A percentile compares a stretch with the other conserved stretches of the same genome.
Evolutionary conservation across 2,329 filamentous ascomycete genomes (phyloP).

Genomic region (Alternaria sp.): DNA sequence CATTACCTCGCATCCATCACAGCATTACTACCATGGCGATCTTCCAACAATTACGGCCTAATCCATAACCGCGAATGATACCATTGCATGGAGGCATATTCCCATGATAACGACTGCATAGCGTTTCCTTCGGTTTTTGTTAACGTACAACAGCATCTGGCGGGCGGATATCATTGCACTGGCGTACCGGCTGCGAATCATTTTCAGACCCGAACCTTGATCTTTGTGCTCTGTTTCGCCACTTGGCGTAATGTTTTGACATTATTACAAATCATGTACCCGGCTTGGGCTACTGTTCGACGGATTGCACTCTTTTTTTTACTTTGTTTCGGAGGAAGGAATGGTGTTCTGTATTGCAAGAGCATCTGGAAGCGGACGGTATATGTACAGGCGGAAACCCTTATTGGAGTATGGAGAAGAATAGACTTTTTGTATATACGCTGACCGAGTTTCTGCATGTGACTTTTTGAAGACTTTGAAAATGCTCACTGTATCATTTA

Average conservation of each 20-base stretch:
- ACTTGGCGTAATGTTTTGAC: slow-evolving; percentile 31
- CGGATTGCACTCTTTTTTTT: slow-evolving; percentile 10
- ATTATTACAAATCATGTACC: slow-evolving; percentile 6
- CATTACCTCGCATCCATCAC: background rate
- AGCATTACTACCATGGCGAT: slow-evolving; percentile 10
- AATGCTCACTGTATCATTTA: background rate
- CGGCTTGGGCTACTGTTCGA: background rate
- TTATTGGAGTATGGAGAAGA: slow-evolving; percentile 8
- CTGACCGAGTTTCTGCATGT: background rate
- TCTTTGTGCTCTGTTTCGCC: slow-evolving; percentile 14
- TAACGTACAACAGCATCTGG: slow-evolving; percentile 37
- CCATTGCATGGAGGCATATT: slow-evolving; percentile 31
- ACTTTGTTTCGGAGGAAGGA: background rate
- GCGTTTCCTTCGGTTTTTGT: slow-evolving; percentile 38
- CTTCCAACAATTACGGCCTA: slow-evolving; percentile 18
- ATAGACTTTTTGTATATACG: slow-evolving; percentile 1
- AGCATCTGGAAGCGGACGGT: background rate
- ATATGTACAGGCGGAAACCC: background rate
- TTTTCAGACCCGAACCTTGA: slow-evolving; percentile 7
- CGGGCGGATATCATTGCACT: slow-evolving; percentile 20
- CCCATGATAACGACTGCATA: slow-evolving; percentile 49
- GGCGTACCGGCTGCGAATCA: slow-evolving; percentile 19
- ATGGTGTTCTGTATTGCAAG: background rate
- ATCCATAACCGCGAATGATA: slow-evolving; percentile 17
- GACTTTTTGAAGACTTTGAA: background rate